These are phyloP conservation scores for Endoconidiophora laricicola DNA, from an alignment of 2,329 filamentous ascomycete species.

Conservation along the genomic window DNA sequence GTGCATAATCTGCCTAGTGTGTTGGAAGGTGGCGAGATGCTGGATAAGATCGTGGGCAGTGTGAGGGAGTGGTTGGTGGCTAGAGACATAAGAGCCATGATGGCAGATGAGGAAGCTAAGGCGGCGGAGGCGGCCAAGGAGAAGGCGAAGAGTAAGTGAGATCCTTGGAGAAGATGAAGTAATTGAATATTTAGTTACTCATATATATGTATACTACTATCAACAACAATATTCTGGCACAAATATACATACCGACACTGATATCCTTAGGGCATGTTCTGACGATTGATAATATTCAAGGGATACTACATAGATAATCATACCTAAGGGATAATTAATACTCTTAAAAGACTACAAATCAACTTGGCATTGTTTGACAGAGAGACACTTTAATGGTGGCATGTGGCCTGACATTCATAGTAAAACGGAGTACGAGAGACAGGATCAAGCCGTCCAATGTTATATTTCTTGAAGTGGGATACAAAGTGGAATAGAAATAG, in stretches of 20 bases:
- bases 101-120: constrained; percentile 41
- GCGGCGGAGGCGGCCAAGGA: constrained; percentile 11
- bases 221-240: not conserved
- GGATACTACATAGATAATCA: too few species aligned
- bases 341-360: too few species aligned
- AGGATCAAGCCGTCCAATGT: too few species aligned
- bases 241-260: not conserved
- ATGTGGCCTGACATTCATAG: too few species aligned
- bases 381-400: too few species aligned
- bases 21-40: constrained; percentile 52
- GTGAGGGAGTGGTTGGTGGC: constrained; percentile 61
- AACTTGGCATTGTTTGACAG: too few species aligned
- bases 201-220: not conserved
- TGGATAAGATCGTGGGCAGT: constrained; percentile 64
- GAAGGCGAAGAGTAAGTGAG: constrained; percentile 10
- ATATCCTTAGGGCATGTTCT: not conserved
- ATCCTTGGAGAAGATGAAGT: not conserved
- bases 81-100: constrained; percentile 54
- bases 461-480: too few species aligned
- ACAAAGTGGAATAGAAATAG: too few species aligned
- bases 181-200: not conserved
- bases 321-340: too few species aligned
- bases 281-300: too few species aligned
- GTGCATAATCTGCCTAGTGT: constrained; percentile 67
- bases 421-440: too few species aligned